Evolutionary conservation across 2,329 filamentous ascomycete species (phyloP), one percentile per base, ranked within the genome.

Genomic region (Aureobasidium lini): DNA sequence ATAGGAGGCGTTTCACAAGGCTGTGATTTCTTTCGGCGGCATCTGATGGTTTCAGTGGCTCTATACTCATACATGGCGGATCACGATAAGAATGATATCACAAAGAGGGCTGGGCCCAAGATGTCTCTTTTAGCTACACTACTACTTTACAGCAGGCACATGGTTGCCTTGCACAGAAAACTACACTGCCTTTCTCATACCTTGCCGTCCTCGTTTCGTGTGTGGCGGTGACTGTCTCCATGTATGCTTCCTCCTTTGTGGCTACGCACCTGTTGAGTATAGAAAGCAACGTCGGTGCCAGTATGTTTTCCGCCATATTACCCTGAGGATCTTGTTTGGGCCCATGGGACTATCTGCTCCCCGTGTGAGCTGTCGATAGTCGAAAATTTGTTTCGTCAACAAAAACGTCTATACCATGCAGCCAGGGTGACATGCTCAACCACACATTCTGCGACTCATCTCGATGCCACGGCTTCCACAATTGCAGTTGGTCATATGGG

Each of bases 1-100:
- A 57, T 48, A 57, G 18, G 54, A 57, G 54, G 54, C 54, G 34
- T 57, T 57, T 48, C 31, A 11, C 23, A 23, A 28, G 53, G 53
- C 53, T 47, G 53, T 13, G 42, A 39, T 57, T 32, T 40, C 37
- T 40, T 47, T 32, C 28, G 43, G 34, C 32, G 43, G 43, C 29
- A 39, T 29, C 32, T 57, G n/a, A 40, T 56, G 39, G 50, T 54
- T 18, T 28, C 39, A 23, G 23, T 23, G 23, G 23, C 46, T 54
- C 34, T 29, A 28, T 10, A n/a, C 16, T 31, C 36, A 29, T 40
- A 23, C 50, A 43, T 42, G 37, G 50, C 39, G 37, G 48, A n/a
- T 4, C 10, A 53, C 23, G n/a, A 32, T 18, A 18, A 4, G 34
- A 31, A 28, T 29, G 32, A n/a, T 39, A 39, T 16, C 16, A 50